Conservation (phyloP, 192 early-diverging fungal species). For the Backusella circina region DNA sequence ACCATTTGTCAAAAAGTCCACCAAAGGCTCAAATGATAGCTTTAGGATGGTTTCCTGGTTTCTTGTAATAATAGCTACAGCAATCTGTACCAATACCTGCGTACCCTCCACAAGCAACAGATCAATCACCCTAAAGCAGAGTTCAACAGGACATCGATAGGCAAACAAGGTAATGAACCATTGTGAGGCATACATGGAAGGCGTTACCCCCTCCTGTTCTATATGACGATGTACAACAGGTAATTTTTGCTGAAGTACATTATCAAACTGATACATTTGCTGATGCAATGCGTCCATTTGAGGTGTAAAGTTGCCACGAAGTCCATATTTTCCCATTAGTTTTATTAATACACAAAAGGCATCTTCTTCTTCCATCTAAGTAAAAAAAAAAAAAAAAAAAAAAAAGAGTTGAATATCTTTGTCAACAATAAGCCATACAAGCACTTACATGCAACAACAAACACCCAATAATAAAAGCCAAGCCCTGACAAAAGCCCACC, state of each 20-base stretch:
- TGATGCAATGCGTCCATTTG: slow-evolving; percentile 87
- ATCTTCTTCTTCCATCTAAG: slow-evolving; percentile 94
- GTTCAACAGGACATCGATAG: slow-evolving; percentile 88
- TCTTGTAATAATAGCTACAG: slow-evolving; percentile 80
- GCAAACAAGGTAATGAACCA: slow-evolving; percentile 99
- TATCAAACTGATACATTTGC: slow-evolving; percentile 88
- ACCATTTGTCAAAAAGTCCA: slow-evolving; percentile 87
- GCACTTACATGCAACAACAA: slow-evolving; percentile 79
- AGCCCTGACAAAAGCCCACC: slow-evolving; percentile 98
- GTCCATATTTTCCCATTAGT: slow-evolving; percentile 84
- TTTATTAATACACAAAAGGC: slow-evolving; percentile 90
- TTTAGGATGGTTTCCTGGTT: slow-evolving; percentile 78
- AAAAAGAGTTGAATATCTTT: background rate
- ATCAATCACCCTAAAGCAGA: slow-evolving; percentile 89
- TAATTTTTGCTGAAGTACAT: slow-evolving; percentile 76
- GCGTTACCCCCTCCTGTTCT: slow-evolving; percentile 73
- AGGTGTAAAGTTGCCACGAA: slow-evolving; percentile 90
- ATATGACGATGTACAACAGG: slow-evolving; percentile 82
- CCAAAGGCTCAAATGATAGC: slow-evolving; percentile 77
- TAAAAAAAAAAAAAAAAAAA: no score
- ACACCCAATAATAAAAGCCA: slow-evolving; percentile 92
- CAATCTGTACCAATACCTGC: slow-evolving; percentile 81
- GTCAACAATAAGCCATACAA: background rate
- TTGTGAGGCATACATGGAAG: slow-evolving; percentile 96
- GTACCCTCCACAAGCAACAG: slow-evolving; percentile 90